Conservation (phyloP, 2,329 filamentous ascomycete species). For the Aspergillus japonicus region DNA sequence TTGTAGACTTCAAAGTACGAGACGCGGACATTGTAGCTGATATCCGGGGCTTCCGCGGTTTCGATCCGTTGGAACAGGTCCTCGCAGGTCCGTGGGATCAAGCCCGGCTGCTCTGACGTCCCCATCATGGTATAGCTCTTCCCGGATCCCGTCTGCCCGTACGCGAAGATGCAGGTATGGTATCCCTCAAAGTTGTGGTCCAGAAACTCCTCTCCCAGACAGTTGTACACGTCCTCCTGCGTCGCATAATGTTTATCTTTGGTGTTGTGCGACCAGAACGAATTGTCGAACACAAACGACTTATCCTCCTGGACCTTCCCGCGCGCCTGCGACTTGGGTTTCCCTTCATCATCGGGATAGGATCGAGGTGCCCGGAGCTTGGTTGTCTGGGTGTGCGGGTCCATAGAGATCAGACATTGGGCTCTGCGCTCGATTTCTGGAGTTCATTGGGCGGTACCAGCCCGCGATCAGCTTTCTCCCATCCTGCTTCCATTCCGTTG, state of each 20-base stretch:
- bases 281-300: conserved; percentile 93
- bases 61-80: conserved; percentile 94
- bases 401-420: conserved; percentile 87
- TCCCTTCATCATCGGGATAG: conserved; percentile 50
- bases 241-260: conserved; percentile 81
- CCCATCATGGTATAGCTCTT: conserved; percentile 99
- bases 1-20: conserved; percentile 99
- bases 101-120: conserved; percentile 73
- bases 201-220: conserved; percentile 90
- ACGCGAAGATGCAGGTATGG: conserved; percentile 98
- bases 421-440: conserved; percentile 78
- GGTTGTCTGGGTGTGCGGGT: conserved; percentile 80
- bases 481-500: neutral
- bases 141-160: conserved; percentile 94
- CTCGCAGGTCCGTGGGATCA: conserved; percentile 93
- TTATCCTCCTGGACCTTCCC: conserved; percentile 78
- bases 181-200: conserved; percentile 99
- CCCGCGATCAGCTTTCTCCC: neutral
- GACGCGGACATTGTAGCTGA: conserved; percentile 94
- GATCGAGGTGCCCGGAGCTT: conserved; percentile 70
- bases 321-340: conserved; percentile 62
- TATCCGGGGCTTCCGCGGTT: conserved; percentile 78
- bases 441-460: neutral
- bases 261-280: conserved; percentile 91
- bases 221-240: conserved; percentile 92